Evolutionary conservation across 225 moss, liverwort and hornwort genomes (phyloP).

Genomic region (Physcomitrium patens): DNA sequence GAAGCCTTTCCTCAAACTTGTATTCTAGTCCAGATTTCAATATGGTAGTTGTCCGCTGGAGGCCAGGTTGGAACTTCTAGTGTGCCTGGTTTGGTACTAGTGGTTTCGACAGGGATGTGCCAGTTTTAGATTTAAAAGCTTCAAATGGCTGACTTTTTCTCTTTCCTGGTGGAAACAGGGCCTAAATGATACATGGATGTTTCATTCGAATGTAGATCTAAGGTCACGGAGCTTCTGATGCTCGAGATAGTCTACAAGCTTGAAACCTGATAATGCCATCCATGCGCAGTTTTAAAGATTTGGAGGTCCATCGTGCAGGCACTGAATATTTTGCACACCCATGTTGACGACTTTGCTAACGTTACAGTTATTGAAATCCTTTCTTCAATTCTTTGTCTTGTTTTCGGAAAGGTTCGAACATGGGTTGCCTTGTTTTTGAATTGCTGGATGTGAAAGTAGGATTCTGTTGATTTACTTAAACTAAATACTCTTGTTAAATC

Average conservation of each 20-base stretch:
- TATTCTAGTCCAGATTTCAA: slow-evolving; percentile 43
- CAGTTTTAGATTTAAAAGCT: slow-evolving; percentile 32
- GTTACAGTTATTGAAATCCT: slow-evolving; percentile 24
- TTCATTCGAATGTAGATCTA: slow-evolving; percentile 39
- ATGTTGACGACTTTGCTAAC: slow-evolving; percentile 49
- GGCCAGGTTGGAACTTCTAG: slow-evolving; percentile 23
- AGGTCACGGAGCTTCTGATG: slow-evolving; percentile 34
- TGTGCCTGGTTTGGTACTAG: slow-evolving; percentile 16
- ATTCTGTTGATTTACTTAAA: too few relatives aligned
- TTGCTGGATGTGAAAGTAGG: slow-evolving; percentile 14
- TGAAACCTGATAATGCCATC: slow-evolving; percentile 29
- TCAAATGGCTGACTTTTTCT: slow-evolving; percentile 29
- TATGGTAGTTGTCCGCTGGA: slow-evolving; percentile 18
- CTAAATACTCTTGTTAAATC: too few relatives aligned
- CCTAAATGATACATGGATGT: slow-evolving; percentile 26
- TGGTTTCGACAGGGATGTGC: slow-evolving; percentile 26
- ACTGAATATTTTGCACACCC: slow-evolving; percentile 37
- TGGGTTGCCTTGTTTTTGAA: neutral
- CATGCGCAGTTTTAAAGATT: slow-evolving; percentile 33
- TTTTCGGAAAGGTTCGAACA: neutral
- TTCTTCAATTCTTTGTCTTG: slow-evolving; percentile 17
- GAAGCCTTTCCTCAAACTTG: slow-evolving; percentile 31
- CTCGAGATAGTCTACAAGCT: slow-evolving; percentile 32
- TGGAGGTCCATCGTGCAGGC: slow-evolving; percentile 27
- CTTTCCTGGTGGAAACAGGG: slow-evolving; percentile 23